phyloP scores from a whole-genome alignment of 306 rosid genomes.

The Calophaca sinica region DNA sequence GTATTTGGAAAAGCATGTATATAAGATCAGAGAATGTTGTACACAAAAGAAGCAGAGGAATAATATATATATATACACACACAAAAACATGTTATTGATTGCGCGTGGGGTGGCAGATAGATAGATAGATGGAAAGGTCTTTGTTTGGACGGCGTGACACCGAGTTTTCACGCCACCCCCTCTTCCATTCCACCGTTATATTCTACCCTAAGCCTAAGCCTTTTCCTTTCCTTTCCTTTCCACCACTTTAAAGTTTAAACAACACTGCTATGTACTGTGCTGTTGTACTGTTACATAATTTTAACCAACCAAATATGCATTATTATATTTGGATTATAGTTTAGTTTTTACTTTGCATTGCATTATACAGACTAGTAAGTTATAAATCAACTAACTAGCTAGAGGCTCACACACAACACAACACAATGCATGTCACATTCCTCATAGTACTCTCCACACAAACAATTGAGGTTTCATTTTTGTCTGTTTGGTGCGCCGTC shows the following conservation, averaged over 20 bases:
- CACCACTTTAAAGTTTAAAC: background rate
- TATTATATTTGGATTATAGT: background rate
- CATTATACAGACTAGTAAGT: background rate
- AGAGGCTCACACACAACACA: background rate
- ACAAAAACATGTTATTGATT: constrained; percentile 55
- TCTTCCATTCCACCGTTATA: constrained; percentile 57
- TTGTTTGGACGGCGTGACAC: constrained; percentile 98
- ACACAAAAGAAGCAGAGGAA: constrained; percentile 53
- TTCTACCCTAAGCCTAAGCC: constrained; percentile 57
- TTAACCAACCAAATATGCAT: too few relatives aligned
- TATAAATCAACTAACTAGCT: background rate
- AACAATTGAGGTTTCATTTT: constrained; percentile 40
- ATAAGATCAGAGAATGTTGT: constrained; percentile 45
- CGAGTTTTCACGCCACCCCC: constrained; percentile 90
- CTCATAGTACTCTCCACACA: too few relatives aligned
- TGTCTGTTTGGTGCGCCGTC: constrained; percentile 79
- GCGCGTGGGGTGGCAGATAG: constrained; percentile 97
- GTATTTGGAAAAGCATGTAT: constrained; percentile 22
- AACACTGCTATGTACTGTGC: constrained; percentile 32
- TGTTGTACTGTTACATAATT: too few relatives aligned
- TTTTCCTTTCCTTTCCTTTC: constrained; percentile 45
- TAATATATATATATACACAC: constrained; percentile 44
- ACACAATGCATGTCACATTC: constrained; percentile 41
- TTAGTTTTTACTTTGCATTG: background rate
- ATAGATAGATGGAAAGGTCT: constrained; percentile 46